Percentiles rank a stretch among this genome's conserved stretches.
These are phyloP conservation scores for Ophiostoma sp. DNA, from an alignment of 2,329 filamentous ascomycete species.

Conservation along the genomic window DNA sequence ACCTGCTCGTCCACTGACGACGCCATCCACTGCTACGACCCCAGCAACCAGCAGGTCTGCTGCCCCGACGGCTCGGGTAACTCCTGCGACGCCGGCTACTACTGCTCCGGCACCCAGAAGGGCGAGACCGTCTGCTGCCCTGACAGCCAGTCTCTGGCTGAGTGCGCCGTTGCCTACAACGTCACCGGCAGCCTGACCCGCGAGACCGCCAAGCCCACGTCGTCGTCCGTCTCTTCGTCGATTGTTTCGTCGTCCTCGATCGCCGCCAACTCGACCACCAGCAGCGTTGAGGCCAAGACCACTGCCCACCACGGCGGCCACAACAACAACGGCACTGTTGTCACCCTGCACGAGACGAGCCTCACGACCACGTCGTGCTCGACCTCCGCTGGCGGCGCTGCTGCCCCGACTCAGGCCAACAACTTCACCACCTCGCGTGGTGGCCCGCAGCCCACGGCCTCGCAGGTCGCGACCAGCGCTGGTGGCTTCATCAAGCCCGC, in stretches of 20 bases:
- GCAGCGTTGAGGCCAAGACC: slow-evolving; percentile 10
- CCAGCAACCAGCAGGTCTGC: slow-evolving; percentile 53
- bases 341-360: slow-evolving; percentile 31
- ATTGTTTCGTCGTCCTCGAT: slow-evolving; percentile 34
- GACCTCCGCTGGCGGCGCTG: slow-evolving; percentile 1
- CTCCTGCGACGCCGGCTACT: slow-evolving; percentile 62
- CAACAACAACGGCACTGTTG: slow-evolving; percentile 28
- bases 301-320: slow-evolving; percentile 13
- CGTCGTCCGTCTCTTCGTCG: slow-evolving; percentile 32
- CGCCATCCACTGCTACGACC: slow-evolving; percentile 60
- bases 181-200: slow-evolving; percentile 52
- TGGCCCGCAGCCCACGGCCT: slow-evolving; percentile 23
- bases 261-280: slow-evolving; percentile 23
- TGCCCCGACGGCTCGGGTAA: slow-evolving; percentile 59
- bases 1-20: slow-evolving; percentile 52
- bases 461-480: slow-evolving; percentile 36
- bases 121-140: slow-evolving; percentile 62
- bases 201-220: slow-evolving; percentile 43
- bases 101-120: slow-evolving; percentile 54
- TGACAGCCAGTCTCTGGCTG: slow-evolving; percentile 51
- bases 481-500: slow-evolving; percentile 37
- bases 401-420: background rate
- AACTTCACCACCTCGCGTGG: slow-evolving; percentile 29
- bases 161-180: slow-evolving; percentile 55
- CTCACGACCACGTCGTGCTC: slow-evolving; percentile 21